Evolutionary conservation across 805 yeast species (phyloP), one percentile per base, ranked within the genome.

Genomic region (Priceomyces fermenticarens): DNA sequence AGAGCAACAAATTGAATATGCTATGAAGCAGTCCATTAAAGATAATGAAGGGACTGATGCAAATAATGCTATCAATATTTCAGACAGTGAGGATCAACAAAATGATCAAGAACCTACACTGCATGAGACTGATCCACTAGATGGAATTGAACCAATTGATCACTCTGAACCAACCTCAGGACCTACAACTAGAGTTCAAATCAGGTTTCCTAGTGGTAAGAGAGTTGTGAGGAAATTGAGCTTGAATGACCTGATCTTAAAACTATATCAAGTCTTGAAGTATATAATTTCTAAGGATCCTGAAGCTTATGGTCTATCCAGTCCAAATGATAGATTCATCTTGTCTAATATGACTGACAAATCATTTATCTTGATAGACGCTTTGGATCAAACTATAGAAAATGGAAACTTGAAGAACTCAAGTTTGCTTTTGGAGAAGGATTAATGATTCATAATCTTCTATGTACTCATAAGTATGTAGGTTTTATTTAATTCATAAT

Each of bases 351-450:
- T 59, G 14, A 58, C 69, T 6, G 58, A 63, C 37, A 60, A 59
- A 31, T 38, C 58, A 60, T 75, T 59, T 78, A 83, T 52, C 68
- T 74, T 52, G 74, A 84, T 62, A 54, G 95, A 53, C 55, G 78
- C 45, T 63, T 60, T 87, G 32, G 78, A 79, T 28, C 49, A 64
- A 45, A 76, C 88, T 1, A 75, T 93, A 6, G 80, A 72, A 30
- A 87, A 79, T 6, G 88, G 93, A 1, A 90, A 89, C 1, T 72
- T 93, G 47, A 78, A 81, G 54, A 93, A 89, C 60, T 88, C 97
- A 30, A 83, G 91, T 35, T 63, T 90, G 5, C 62, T 88, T 36
- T 69, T 89, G 27, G 97, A 90, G 47, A 60, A 55, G 39, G 64
- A 58, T 35, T 55, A 45, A 44, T 30, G 10, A 25, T 16, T 23